Conservation (phyloP, 768 basidiomycete genomes). For the Phylloporus arenicola region DNA sequence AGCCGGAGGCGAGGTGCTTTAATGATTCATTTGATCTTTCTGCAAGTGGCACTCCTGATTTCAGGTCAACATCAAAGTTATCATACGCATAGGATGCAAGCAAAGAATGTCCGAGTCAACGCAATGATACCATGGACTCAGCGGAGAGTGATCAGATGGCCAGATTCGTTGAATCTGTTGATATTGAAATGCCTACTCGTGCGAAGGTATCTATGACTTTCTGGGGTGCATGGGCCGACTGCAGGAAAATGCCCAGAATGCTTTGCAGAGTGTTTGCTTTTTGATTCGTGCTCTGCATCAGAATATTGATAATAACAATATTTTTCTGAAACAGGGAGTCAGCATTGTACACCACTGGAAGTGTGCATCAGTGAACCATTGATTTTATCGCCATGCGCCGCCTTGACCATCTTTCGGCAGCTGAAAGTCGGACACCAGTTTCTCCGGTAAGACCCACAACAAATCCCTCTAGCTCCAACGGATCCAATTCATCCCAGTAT, state of each 20-base stretch:
- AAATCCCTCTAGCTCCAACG: too few species aligned
- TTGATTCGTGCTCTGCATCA: background rate
- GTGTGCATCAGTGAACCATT: too few species aligned
- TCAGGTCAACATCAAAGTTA: too few species aligned
- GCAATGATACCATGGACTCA: background rate
- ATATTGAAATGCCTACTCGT: background rate
- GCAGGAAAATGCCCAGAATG: conserved; percentile 1
- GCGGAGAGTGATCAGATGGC: background rate
- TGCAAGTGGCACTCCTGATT: background rate
- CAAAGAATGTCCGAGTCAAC: background rate
- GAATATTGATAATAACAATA: background rate
- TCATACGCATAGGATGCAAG: conserved; percentile 1
- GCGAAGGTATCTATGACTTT: conserved; percentile 2
- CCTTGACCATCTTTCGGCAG: too few species aligned
- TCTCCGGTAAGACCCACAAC: too few species aligned
- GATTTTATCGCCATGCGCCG: too few species aligned
- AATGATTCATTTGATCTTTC: background rate
- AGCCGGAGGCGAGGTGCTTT: background rate
- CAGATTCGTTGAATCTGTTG: background rate
- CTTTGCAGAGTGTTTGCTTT: background rate
- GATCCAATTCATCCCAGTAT: too few species aligned
- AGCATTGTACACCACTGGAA: too few species aligned
- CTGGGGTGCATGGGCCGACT: background rate
- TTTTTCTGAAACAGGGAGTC: background rate
- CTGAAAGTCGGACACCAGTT: too few species aligned